A percentile compares a stretch with the other conserved stretches of the same genome.
Evolutionary conservation across 1,284 basidiomycete genomes (phyloP).

Genomic region (Taiwanofungus camphoratus): DNA sequence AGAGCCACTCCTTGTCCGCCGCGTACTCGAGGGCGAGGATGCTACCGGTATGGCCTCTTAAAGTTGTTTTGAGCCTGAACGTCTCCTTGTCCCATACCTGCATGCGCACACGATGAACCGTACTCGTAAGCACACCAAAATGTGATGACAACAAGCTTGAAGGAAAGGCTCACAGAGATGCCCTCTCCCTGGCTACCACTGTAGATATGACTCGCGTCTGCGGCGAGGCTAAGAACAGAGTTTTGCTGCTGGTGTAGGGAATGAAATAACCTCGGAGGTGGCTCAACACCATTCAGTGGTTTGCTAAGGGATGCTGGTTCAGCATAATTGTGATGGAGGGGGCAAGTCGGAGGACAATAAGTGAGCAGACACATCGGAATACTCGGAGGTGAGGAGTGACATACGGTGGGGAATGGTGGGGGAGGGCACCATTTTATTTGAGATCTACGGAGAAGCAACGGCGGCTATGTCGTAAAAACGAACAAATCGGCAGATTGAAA

Average conservation of each 20-base stretch:
- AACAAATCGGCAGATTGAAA: not conserved
- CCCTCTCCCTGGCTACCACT: conserved; percentile 79
- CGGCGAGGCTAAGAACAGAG: conserved; percentile 74
- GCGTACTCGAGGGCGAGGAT: conserved; percentile 82
- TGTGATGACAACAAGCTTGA: not conserved
- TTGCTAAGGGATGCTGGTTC: conserved; percentile 23
- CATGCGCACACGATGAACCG: conserved; percentile 3
- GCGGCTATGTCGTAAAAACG: not conserved
- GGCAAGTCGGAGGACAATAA: conserved; percentile 1
- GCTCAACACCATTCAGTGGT: conserved; percentile 12
- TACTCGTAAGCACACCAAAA: conserved; percentile 1
- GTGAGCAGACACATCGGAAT: conserved; percentile 16
- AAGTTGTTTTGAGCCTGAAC: conserved; percentile 62
- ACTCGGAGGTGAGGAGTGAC: conserved; percentile 7
- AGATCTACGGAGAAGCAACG: not conserved
- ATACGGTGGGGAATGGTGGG: conserved; percentile 20
- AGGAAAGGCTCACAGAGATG: conserved; percentile 51
- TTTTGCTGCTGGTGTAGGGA: conserved; percentile 62
- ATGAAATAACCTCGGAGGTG: conserved; percentile 41
- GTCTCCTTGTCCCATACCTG: conserved; percentile 82
- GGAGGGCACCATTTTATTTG: conserved; percentile 8
- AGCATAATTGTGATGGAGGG: not conserved
- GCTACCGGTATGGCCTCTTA: conserved; percentile 84
- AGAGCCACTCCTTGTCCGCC: conserved; percentile 74
- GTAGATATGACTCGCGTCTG: conserved; percentile 71